A percentile compares a stretch with the other conserved stretches of the same genome.
Evolutionary conservation across 768 basidiomycete species (phyloP).

Genomic region (Asterophora parasitica): DNA sequence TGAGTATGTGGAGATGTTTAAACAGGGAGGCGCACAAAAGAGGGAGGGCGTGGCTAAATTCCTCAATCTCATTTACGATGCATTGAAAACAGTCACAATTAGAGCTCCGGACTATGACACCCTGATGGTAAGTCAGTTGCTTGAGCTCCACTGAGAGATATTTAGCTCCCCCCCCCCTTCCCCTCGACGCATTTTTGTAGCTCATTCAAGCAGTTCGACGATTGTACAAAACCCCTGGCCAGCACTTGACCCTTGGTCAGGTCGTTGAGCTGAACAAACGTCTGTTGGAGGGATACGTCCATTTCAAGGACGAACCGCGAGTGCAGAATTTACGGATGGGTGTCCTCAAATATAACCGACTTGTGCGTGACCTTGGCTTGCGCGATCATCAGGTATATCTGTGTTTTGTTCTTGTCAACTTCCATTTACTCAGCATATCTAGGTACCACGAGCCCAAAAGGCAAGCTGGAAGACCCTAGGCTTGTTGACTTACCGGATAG

Average conservation of each 20-base stretch:
- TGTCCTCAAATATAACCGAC: conserved; percentile 86
- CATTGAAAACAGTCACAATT: conserved; percentile 92
- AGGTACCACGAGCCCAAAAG: conserved; percentile 86
- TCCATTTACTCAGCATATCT: conserved; percentile 2
- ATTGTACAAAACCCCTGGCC: conserved; percentile 90
- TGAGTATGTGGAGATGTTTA: conserved; percentile 87
- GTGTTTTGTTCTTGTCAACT: background rate
- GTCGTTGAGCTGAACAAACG: conserved; percentile 93
- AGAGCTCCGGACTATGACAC: conserved; percentile 97
- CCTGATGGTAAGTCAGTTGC: conserved; percentile 67
- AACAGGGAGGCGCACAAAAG: conserved; percentile 82
- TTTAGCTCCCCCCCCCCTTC: no score
- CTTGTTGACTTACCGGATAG: conserved; percentile 76
- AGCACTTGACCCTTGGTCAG: conserved; percentile 90
- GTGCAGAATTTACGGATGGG: conserved; percentile 75
- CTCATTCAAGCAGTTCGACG: conserved; percentile 93
- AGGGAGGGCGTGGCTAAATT: conserved; percentile 87
- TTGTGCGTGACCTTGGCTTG: conserved; percentile 83
- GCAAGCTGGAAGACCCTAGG: conserved; percentile 85
- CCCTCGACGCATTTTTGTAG: conserved; percentile 38
- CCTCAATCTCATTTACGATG: conserved; percentile 88
- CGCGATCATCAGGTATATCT: conserved; percentile 81
- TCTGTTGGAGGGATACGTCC: conserved; percentile 86
- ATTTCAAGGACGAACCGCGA: conserved; percentile 89
- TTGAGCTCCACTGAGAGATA: conserved; percentile 4